phyloP scores from a whole-genome alignment of 2,329 filamentous ascomycete genomes.

The Penicillium oxalicum region DNA sequence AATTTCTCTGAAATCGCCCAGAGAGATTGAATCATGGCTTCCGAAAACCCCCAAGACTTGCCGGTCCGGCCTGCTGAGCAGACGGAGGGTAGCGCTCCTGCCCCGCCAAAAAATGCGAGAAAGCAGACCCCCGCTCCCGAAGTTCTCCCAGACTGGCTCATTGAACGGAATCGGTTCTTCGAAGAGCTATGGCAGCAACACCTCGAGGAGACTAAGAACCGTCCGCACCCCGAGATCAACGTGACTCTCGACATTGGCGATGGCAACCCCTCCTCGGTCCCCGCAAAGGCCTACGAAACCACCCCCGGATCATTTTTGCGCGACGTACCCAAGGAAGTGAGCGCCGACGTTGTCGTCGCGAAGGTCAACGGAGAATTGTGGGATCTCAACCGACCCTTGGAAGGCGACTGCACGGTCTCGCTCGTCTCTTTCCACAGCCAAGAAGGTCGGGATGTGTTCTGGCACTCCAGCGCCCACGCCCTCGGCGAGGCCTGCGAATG shows the following conservation, averaged over 20 bases:
- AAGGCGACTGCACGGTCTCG: slow-evolving; percentile 78
- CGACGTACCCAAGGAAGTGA: slow-evolving; percentile 76
- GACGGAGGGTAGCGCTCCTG: slow-evolving; percentile 21
- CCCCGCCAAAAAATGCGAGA: slow-evolving; percentile 32
- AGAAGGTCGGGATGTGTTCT: slow-evolving; percentile 89
- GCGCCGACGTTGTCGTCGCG: slow-evolving; percentile 79
- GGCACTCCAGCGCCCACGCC: slow-evolving; percentile 93
- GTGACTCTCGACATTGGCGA: slow-evolving; percentile 44
- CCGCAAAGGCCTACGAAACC: slow-evolving; percentile 82
- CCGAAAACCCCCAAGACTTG: slow-evolving; percentile 32
- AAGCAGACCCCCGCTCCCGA: slow-evolving; percentile 24
- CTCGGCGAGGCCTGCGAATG: slow-evolving; percentile 92
- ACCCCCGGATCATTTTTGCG: slow-evolving; percentile 72
- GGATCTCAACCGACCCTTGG: slow-evolving; percentile 87
- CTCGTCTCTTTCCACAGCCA: slow-evolving; percentile 73
- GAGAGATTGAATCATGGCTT: slow-evolving; percentile 26
- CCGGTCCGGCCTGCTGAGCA: slow-evolving; percentile 32
- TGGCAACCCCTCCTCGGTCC: slow-evolving; percentile 35
- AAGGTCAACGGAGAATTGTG: slow-evolving; percentile 80
- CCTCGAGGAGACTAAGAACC: slow-evolving; percentile 64
- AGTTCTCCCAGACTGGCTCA: slow-evolving; percentile 66
- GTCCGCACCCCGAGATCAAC: slow-evolving; percentile 42
- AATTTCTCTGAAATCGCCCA: slow-evolving; percentile 15
- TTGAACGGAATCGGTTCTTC: slow-evolving; percentile 79
- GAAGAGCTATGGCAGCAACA: slow-evolving; percentile 80